A percentile compares a stretch with the other conserved stretches of the same genome.
phyloP scores from a whole-genome alignment of 164 flowering plant genomes.

The Euptelea pleiosperma region DNA sequence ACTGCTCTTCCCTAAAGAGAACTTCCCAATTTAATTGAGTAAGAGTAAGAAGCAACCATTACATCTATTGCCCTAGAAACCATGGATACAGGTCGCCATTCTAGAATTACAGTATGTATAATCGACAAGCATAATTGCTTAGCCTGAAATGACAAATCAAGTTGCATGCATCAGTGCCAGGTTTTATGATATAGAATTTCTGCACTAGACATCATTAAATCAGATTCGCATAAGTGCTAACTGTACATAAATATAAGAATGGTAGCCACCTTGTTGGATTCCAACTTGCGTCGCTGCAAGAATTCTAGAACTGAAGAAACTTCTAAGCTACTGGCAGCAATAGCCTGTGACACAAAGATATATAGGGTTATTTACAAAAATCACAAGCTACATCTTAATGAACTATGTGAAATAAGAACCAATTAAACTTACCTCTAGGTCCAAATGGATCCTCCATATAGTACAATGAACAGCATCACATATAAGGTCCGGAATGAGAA shows the following conservation, averaged over 20 bases:
- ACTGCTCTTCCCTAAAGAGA: conserved; percentile 35
- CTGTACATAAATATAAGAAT: not conserved
- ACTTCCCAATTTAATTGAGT: conserved; percentile 49
- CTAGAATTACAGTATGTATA: conserved; percentile 63
- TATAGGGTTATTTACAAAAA: not conserved
- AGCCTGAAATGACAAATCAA: conserved; percentile 52
- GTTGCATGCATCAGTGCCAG: conserved; percentile 2
- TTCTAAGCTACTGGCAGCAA: conserved; percentile 94
- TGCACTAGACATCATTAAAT: not conserved
- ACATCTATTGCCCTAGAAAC: conserved; percentile 76
- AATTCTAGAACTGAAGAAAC: conserved; percentile 75
- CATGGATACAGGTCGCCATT: conserved; percentile 65
- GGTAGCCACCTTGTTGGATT: conserved; percentile 57
- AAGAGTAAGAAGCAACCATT: conserved; percentile 57
- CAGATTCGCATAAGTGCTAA: not conserved
- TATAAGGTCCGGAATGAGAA: conserved; percentile 82
- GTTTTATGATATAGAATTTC: not conserved
- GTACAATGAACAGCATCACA: conserved; percentile 59
- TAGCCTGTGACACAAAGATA: conserved; percentile 55
- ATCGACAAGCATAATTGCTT: conserved; percentile 71
- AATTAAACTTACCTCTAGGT: conserved; percentile 64
- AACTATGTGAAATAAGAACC: not conserved
- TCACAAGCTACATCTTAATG: not conserved
- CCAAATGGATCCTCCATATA: conserved; percentile 85
- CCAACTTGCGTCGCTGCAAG: conserved; percentile 80